A percentile compares a stretch with the other conserved stretches of the same genome.
phyloP scores from a whole-genome alignment of 164 flowering plant species.

The Amborella trichopoda region DNA sequence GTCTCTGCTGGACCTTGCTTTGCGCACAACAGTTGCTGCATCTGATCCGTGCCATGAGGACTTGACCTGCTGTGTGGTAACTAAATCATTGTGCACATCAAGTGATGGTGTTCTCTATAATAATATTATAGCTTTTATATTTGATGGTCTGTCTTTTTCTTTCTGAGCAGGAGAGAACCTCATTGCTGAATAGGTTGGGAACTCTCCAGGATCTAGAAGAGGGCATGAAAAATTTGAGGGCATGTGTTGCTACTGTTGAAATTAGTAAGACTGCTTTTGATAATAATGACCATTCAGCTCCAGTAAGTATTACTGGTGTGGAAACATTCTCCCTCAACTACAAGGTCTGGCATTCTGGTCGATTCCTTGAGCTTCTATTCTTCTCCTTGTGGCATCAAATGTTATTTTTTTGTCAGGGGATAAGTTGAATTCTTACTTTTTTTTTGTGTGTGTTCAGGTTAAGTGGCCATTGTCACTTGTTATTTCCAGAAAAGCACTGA shows the following conservation, averaged over 20 bases:
- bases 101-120: too few species aligned
- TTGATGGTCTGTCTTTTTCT: conserved; percentile 3
- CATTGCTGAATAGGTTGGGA: conserved; percentile 64
- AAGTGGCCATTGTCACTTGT: conserved; percentile 90
- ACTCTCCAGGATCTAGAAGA: conserved; percentile 40
- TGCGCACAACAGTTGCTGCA: conserved; percentile 91
- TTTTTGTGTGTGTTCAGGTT: conserved; percentile 29
- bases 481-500: conserved; percentile 78
- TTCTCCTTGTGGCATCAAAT: not conserved
- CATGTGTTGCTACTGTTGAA: conserved; percentile 7
- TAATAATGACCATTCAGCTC: conserved; percentile 46
- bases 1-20: conserved; percentile 95
- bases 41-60: conserved; percentile 94
- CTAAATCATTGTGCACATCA: conserved; percentile 4
- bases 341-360: conserved; percentile 52
- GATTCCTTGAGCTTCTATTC: not conserved
- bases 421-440: not conserved
- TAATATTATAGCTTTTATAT: too few species aligned
- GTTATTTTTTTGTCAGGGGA: not conserved
- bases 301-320: conserved; percentile 69
- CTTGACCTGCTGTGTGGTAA: conserved; percentile 84
- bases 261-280: conserved; percentile 20
- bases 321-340: conserved; percentile 86
- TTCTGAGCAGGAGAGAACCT: conserved; percentile 52
- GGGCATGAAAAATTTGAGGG: conserved; percentile 2